These are phyloP conservation scores for Vaccinium darrowii DNA, from an alignment of 148 eudicot genomes.

Conservation along the genomic window DNA sequence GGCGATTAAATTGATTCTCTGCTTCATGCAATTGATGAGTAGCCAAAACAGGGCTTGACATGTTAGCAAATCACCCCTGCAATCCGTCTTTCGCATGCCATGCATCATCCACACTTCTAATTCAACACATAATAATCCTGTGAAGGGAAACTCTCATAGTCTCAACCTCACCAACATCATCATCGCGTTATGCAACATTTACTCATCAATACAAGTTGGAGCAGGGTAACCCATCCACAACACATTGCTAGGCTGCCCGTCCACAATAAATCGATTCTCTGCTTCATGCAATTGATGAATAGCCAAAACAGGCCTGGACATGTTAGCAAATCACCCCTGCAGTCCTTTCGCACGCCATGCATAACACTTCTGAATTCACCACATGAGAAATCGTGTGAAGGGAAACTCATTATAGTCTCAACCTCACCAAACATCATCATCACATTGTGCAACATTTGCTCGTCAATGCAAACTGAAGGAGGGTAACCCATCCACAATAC, in stretches of 20 bases:
- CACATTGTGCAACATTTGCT: conserved; percentile 76
- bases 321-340: conserved; percentile 67
- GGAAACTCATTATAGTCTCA: conserved; percentile 58
- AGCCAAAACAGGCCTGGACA: neutral
- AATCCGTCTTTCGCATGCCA: conserved; percentile 73
- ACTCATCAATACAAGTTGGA: conserved; percentile 58
- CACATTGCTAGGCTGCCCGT: conserved; percentile 59
- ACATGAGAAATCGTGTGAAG: conserved; percentile 52
- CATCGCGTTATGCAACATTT: conserved; percentile 82
- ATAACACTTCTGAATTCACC: conserved; percentile 81
- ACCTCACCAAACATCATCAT: conserved; percentile 88
- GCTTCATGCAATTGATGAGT: conserved; percentile 37
- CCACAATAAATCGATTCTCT: neutral
- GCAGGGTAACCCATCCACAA: conserved; percentile 76
- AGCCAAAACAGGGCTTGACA: neutral
- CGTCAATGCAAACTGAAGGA: conserved; percentile 59
- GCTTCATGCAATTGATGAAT: conserved; percentile 35
- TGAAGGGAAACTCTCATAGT: conserved; percentile 50
- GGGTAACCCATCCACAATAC: conserved; percentile 72
- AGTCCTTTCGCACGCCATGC: conserved; percentile 79
- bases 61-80: conserved; percentile 66
- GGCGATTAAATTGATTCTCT: conserved; percentile 39
- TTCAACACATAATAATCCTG: conserved; percentile 66
- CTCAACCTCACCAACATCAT: conserved; percentile 84
- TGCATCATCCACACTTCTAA: conserved; percentile 92